phyloP scores from a whole-genome alignment of 2,329 filamentous ascomycete genomes.

The Diaporthe citri region DNA sequence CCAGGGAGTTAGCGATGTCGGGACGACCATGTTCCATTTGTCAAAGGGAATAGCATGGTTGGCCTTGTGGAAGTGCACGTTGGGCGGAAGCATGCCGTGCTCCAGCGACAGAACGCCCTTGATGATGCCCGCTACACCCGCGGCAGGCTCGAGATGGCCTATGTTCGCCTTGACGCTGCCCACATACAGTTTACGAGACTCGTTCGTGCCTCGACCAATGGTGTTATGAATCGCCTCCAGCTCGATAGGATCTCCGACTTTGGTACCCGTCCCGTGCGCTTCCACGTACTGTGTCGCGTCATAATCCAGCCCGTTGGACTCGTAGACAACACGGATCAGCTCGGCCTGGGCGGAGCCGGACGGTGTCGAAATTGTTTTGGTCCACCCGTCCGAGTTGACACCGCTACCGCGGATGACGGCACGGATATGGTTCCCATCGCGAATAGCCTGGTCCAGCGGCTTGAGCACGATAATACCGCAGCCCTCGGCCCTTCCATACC shows the following conservation, averaged over 20 bases:
- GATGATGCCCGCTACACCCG: conserved; percentile 22
- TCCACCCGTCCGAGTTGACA: conserved; percentile 48
- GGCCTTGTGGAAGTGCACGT: conserved; percentile 61
- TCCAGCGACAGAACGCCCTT: conserved; percentile 24
- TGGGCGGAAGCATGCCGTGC: conserved; percentile 57
- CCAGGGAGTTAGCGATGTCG: conserved; percentile 58
- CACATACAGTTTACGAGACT: conserved; percentile 44
- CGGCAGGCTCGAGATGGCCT: conserved; percentile 12
- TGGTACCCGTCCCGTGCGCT: conserved; percentile 26
- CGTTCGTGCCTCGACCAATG: conserved; percentile 14
- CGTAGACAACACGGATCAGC: conserved; percentile 59
- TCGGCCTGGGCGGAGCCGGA: conserved; percentile 50
- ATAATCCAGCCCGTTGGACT: conserved; percentile 53
- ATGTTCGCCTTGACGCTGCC: conserved; percentile 51
- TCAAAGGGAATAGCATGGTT: conserved; percentile 63
- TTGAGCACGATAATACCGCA: conserved; percentile 16
- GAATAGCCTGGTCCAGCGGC: conserved; percentile 23
- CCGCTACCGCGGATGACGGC: conserved; percentile 45
- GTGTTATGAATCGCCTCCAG: conserved; percentile 18
- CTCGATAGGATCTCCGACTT: conserved; percentile 27
- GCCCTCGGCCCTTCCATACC: conserved; percentile 26
- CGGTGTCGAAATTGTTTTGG: conserved; percentile 33
- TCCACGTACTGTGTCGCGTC: conserved; percentile 27
- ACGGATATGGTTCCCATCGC: conserved; percentile 19
- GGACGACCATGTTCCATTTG: conserved; percentile 63